Conservation (phyloP, 208 protist genomes). For the Leishmania arabica region DNA sequence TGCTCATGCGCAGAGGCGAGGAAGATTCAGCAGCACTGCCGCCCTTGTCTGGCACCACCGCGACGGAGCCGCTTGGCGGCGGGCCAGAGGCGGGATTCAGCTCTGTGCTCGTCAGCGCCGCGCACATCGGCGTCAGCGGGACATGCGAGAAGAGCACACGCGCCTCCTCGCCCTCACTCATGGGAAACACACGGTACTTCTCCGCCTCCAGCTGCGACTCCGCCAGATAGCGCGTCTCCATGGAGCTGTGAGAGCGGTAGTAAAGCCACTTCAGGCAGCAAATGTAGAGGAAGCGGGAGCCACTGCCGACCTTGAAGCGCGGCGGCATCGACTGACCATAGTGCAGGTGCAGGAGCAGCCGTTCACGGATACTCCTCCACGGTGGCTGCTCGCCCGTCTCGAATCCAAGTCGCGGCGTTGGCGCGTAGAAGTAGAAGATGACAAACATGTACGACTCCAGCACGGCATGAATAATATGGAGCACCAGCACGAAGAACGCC, state of each 20-base stretch:
- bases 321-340: slow-evolving; percentile 37
- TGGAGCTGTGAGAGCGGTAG: slow-evolving; percentile 51
- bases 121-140: slow-evolving; percentile 12
- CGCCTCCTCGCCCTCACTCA: slow-evolving; percentile 35
- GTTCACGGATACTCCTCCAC: slow-evolving; percentile 56
- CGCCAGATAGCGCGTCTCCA: slow-evolving; percentile 47
- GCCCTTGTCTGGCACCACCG: background rate
- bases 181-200: slow-evolving; percentile 73
- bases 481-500: slow-evolving; percentile 51
- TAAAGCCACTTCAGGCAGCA: slow-evolving; percentile 56
- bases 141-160: slow-evolving; percentile 25
- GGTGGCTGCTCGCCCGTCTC: slow-evolving; percentile 18
- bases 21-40: too few species aligned
- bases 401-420: slow-evolving; percentile 29
- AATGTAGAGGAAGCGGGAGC: slow-evolving; percentile 69
- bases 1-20: background rate
- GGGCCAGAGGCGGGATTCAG: background rate
- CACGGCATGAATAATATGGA: slow-evolving; percentile 57
- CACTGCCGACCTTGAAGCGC: slow-evolving; percentile 46
- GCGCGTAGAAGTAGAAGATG: slow-evolving; percentile 67
- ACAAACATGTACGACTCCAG: slow-evolving; percentile 72
- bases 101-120: slow-evolving; percentile 18
- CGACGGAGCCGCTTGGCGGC: background rate
- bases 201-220: slow-evolving; percentile 69
- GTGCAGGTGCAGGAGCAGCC: slow-evolving; percentile 60